Evolutionary conservation across 164 flowering plant species (phyloP).

Genomic region (Chimonanthus salicifolius): DNA sequence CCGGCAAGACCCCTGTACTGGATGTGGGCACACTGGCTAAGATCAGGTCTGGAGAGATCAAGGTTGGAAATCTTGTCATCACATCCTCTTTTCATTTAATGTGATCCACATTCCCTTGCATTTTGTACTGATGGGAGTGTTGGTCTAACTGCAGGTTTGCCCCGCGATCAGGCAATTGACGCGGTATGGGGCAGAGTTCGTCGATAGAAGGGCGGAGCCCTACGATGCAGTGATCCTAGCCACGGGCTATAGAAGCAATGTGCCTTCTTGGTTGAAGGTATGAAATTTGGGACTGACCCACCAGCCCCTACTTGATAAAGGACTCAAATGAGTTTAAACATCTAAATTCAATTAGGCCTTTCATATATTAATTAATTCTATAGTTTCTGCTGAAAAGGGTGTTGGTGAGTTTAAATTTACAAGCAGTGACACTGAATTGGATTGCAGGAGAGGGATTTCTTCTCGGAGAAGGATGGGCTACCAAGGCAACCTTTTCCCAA

Average conservation of each 20-base stretch:
- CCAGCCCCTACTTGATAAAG: too few relatives aligned
- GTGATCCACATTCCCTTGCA: not conserved
- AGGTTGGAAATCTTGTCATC: slow-evolving; percentile 27
- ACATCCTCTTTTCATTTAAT: not conserved
- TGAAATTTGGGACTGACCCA: too few relatives aligned
- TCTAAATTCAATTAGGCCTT: too few relatives aligned
- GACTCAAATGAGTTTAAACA: too few relatives aligned
- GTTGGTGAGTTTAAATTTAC: not conserved
- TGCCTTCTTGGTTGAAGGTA: slow-evolving; percentile 85
- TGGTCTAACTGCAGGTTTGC: slow-evolving; percentile 4
- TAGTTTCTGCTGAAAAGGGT: not conserved
- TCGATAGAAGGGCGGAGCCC: slow-evolving; percentile 50
- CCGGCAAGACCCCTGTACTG: slow-evolving; percentile 90
- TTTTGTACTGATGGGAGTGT: not conserved
- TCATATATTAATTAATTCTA: not conserved
- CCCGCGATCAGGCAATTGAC: slow-evolving; percentile 8
- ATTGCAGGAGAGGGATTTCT: slow-evolving; percentile 55
- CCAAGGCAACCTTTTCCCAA: slow-evolving; percentile 67
- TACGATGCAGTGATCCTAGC: slow-evolving; percentile 79
- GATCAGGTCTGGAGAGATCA: slow-evolving; percentile 70
- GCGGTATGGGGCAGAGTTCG: slow-evolving; percentile 15
- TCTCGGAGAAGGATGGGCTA: slow-evolving; percentile 60
- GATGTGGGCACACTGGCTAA: slow-evolving; percentile 84
- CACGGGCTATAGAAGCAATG: slow-evolving; percentile 84
- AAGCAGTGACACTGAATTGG: not conserved